These are phyloP conservation scores for Perkinsus chesapeaki DNA, from an alignment of 169 alveolate genomes.

Conservation along the genomic window DNA sequence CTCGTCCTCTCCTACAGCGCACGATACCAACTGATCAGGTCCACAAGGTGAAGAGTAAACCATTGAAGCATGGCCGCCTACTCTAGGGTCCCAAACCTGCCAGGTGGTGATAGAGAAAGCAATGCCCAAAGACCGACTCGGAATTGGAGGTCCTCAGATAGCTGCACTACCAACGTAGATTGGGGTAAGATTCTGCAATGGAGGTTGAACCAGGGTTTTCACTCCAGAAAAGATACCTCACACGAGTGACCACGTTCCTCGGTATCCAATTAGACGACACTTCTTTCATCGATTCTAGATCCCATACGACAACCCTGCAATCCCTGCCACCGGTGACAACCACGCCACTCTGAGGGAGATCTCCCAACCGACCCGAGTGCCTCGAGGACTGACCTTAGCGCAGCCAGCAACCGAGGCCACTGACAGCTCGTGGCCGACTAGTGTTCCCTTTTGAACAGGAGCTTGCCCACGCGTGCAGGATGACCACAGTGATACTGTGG, in stretches of 20 bases:
- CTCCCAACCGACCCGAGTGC: not conserved
- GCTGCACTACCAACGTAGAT: not conserved
- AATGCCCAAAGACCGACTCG: not conserved
- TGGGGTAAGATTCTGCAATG: not conserved
- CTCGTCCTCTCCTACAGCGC: not conserved
- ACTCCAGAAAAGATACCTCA: not conserved
- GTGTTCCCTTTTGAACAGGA: not conserved
- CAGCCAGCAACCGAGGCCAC: not conserved
- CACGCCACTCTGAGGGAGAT: not conserved
- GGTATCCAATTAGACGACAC: not conserved
- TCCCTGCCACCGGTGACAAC: not conserved
- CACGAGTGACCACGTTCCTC: not conserved
- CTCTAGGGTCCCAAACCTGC: too few species aligned
- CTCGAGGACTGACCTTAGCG: not conserved
- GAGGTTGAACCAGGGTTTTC: not conserved
- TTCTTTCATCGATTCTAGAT: not conserved
- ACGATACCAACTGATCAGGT: not conserved
- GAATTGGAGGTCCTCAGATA: not conserved
- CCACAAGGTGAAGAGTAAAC: not conserved
- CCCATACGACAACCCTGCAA: not conserved
- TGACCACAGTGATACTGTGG: not conserved
- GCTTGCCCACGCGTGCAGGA: not conserved
- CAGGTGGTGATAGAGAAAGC: not conserved
- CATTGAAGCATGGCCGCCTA: too few species aligned
- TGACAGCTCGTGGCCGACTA: not conserved